Conservation (phyloP, 1,139 yeast genomes). For the Suhomyces bolitotheri region DNA sequence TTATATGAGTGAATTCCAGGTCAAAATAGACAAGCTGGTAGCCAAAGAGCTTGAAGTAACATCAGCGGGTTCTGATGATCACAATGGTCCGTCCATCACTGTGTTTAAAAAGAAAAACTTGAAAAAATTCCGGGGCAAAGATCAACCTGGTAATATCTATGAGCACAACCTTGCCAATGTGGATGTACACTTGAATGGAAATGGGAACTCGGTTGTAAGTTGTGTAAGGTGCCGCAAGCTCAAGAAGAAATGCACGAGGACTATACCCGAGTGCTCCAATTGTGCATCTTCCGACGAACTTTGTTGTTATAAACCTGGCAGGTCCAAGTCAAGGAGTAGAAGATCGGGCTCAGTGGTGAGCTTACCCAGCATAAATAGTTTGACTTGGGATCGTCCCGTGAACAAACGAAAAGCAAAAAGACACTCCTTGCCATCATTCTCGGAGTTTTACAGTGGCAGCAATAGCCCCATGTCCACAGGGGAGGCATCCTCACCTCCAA, state of each 20-base stretch:
- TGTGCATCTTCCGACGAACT: slow-evolving; percentile 26
- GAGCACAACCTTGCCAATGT: slow-evolving; percentile 21
- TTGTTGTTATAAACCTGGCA: slow-evolving; percentile 24
- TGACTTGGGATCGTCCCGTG: not conserved
- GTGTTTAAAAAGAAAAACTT: slow-evolving; percentile 27
- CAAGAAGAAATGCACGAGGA: slow-evolving; percentile 27
- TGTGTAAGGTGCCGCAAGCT: slow-evolving; percentile 28
- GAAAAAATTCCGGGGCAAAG: slow-evolving; percentile 14
- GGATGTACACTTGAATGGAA: slow-evolving; percentile 18
- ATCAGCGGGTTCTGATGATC: slow-evolving; percentile 11
- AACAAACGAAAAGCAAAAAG: not conserved
- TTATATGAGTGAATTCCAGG: slow-evolving; percentile 21
- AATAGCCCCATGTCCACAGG: slow-evolving; percentile 1
- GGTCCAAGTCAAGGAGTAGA: slow-evolving; percentile 11
- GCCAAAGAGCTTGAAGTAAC: slow-evolving; percentile 1
- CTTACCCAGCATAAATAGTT: slow-evolving; percentile 2
- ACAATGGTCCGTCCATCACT: slow-evolving; percentile 17
- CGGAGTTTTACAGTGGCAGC: not conserved
- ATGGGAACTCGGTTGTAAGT: slow-evolving; percentile 22
- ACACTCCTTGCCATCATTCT: slow-evolving; percentile 1
- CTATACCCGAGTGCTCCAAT: slow-evolving; percentile 27
- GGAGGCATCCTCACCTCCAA: too few relatives aligned
- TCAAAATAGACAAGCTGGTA: slow-evolving; percentile 9
- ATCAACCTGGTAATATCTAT: slow-evolving; percentile 18
- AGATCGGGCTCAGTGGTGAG: slow-evolving; percentile 1